Evolutionary conservation across 139 green algal genomes (phyloP), one percentile per base, ranked within the genome.

Genomic region (Picochlorum sp.): DNA sequence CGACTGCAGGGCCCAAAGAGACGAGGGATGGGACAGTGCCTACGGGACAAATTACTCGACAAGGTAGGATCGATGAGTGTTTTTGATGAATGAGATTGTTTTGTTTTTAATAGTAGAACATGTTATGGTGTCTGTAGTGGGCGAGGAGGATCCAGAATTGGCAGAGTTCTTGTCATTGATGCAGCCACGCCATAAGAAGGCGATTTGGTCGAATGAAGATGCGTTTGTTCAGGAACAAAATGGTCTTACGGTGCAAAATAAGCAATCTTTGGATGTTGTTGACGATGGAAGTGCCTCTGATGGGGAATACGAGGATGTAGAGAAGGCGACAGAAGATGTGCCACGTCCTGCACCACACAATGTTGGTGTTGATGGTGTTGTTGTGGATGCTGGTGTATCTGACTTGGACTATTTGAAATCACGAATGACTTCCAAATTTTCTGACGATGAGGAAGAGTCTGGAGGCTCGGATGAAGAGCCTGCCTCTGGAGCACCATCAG

Each of bases 111-210:
- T 58, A 11, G 10, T 49, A 13, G 23, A 34, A 23, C 8, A 11
- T 41, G 34, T 9, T 41, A 41, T 41, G 34, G 8, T 41, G 34
- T 41, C 6, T 41, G 34, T 7, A 41, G n/a, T 15, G 21, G 56
- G 23, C n/a, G 56, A 68, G 72, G 80, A 73, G 1, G 90, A 97
- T 70, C 76, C 81, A 0, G 75, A 88, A 80, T 78, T 98, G 57
- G 61, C 74, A 6, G 92, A 98, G 83, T 98, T 98, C 62, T 60
- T 98, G 70, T 71, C 84, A 45, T 59, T 97, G 11, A 96, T 97
- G 88, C 69, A 88, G 71, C 88, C 88, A 1, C 80, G 86, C 3
- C 67, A 50, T 44, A 86, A 85, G 56, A 72, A 80, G 0, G 76
- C 84, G 20, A 81, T 95, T 15, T 98, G 91, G 88, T 68, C 65